These are phyloP conservation scores for Pseudonectria buxi DNA, from an alignment of 2,329 filamentous ascomycete species.

Conservation along the genomic window DNA sequence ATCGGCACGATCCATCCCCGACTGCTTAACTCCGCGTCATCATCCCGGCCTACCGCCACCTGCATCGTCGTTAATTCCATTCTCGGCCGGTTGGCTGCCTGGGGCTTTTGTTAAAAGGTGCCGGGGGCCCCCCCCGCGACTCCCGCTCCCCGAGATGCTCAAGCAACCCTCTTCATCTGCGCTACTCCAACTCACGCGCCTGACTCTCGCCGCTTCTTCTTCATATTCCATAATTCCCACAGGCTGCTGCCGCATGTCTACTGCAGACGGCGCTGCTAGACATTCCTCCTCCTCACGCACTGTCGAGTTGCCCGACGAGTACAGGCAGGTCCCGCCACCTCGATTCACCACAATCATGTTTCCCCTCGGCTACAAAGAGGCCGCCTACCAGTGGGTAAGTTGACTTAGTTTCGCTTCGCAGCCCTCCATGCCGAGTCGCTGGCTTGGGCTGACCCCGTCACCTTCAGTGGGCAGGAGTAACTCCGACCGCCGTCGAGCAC, in stretches of 20 bases:
- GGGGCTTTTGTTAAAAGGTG: conserved; percentile 16
- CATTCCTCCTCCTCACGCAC: conserved; percentile 13
- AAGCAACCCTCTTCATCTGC: conserved; percentile 34
- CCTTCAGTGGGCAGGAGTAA: conserved; percentile 75
- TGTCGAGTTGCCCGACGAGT: conserved; percentile 15
- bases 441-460: conserved; percentile 4
- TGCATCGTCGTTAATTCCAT: no score
- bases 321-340: conserved; percentile 21
- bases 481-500: conserved; percentile 78
- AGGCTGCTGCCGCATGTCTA: conserved; percentile 27
- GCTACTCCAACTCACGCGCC: conserved; percentile 35
- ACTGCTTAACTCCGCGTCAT: conserved; percentile 24
- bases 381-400: conserved; percentile 82
- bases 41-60: not conserved
- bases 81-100: conserved; percentile 5
- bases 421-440: not conserved
- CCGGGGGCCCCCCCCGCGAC: conserved; percentile 7
- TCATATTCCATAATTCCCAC: conserved; percentile 6
- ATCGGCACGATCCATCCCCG: conserved; percentile 17
- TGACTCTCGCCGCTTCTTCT: conserved; percentile 26
- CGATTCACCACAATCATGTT: conserved; percentile 49
- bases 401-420: not conserved
- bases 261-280: conserved; percentile 23
- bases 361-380: conserved; percentile 85
- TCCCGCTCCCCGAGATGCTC: conserved; percentile 35